Evolutionary conservation across 1,284 basidiomycete genomes (phyloP), one percentile per base, ranked within the genome.

Genomic region (Trametes hirsuta): DNA sequence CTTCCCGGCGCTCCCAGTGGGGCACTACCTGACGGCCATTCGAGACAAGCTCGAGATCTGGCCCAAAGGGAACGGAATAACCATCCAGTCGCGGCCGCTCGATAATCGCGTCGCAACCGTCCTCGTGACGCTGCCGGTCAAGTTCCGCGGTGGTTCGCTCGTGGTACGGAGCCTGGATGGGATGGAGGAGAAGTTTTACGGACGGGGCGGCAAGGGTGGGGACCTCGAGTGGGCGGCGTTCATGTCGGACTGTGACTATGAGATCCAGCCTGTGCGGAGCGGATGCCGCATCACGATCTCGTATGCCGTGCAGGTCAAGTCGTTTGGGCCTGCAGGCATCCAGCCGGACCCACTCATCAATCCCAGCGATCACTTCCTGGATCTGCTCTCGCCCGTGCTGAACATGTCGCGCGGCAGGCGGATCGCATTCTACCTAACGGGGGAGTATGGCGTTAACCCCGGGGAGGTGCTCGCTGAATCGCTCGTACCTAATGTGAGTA

Each of bases 191-290:
- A 82, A 77, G 61, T 90, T 86, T 73, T 79, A 79, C 51, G 83
- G 81, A 3, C 76, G 83, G 1, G 85, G 86, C 15, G 84, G 87
- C 42, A 85, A 86, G 70, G 75, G 79, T 35, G 85, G 82, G 9
- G 84, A 88, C 64, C 76, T 91, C 63, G 88, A 92, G 61, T 92
- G 90, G 90, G 81, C 84, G 0, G 90, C 87, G 21, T 88, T 88
- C 76, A 77, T 85, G 55, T 79, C 84, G 3, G 88, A 91, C 62
- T 90, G 87, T 72, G 85, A 90, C 37, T 85, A 87, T 66, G 87
- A 90, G 69, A 81, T 91, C 59, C 87, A 91, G 70, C 77, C 81
- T 3, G 84, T 93, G 54, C 81, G 84, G 66, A 84, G 85, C 65
- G 91, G 90, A 10, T 88, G 85, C 66, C 78, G 86, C 48, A 75